phyloP scores from a whole-genome alignment of 139 green algal genomes.

The Closterium sp. region DNA sequence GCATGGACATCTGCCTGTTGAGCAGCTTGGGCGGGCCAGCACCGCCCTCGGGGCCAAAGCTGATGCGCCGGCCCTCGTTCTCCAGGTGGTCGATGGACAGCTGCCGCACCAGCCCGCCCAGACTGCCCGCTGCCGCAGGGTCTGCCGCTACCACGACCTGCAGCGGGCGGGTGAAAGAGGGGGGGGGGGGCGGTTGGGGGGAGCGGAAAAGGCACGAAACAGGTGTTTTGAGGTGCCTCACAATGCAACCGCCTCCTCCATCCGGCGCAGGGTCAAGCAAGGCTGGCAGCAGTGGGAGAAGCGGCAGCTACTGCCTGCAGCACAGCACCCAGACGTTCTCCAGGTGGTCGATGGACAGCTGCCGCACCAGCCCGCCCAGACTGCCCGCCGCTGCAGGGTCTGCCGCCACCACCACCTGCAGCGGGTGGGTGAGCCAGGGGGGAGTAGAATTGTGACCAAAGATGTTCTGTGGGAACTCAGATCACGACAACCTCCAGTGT shows the following conservation, averaged over 20 bases:
- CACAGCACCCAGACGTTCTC: too few species aligned
- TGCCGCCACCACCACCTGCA: slow-evolving; percentile 81
- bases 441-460: too few species aligned
- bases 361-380: slow-evolving; percentile 79
- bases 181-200: too few species aligned
- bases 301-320: too few species aligned
- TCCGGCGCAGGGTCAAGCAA: too few species aligned
- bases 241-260: too few species aligned
- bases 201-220: too few species aligned
- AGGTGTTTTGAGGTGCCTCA: too few species aligned
- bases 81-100: slow-evolving; percentile 98
- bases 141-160: slow-evolving; percentile 82
- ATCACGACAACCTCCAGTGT: too few species aligned
- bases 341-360: slow-evolving; percentile 98
- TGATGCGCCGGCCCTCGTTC: slow-evolving; percentile 76
- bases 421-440: too few species aligned
- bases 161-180: background rate
- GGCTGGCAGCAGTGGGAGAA: too few species aligned
- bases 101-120: slow-evolving; percentile 86
- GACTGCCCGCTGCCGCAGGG: slow-evolving; percentile 32
- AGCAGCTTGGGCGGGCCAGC: slow-evolving; percentile 10
- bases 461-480: too few species aligned
- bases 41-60: slow-evolving; percentile 32
- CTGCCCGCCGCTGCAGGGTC: slow-evolving; percentile 41
- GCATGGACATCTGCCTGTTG: slow-evolving; percentile 35